Conservation (phyloP, 164 flowering plant genomes). For the Platanus orientalis region DNA sequence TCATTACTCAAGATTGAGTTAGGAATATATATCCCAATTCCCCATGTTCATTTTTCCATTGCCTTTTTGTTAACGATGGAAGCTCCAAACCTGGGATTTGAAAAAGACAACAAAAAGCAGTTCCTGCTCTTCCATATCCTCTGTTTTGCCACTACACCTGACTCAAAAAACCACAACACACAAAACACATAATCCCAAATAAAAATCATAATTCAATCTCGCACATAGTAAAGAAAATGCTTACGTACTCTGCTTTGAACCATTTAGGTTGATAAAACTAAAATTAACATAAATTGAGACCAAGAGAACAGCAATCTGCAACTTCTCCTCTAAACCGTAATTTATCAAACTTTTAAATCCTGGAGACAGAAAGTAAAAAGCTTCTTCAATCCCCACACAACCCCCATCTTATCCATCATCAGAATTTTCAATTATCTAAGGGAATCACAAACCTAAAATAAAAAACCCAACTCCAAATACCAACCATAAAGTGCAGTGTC, state of each 20-base stretch:
- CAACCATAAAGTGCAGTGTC: neutral
- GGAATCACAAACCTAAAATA: too few species aligned
- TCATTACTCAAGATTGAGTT: neutral
- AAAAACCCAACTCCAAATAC: too few species aligned
- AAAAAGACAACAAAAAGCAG: neutral
- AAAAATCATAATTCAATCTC: neutral
- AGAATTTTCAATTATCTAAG: too few species aligned
- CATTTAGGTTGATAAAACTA: neutral
- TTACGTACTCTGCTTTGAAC: neutral
- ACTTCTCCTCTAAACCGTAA: too few species aligned
- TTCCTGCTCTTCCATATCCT: neutral
- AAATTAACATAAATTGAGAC: too few species aligned
- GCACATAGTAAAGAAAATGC: neutral
- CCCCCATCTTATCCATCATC: too few species aligned
- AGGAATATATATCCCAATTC: neutral
- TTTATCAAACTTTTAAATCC: too few species aligned
- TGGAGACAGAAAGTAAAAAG: too few species aligned
- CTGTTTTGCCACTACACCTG: neutral
- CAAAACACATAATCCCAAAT: neutral
- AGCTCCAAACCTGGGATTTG: neutral
- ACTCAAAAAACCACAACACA: neutral
- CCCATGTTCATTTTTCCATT: neutral
- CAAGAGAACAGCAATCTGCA: too few species aligned
- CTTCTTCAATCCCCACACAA: neutral
- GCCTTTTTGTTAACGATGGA: neutral